These are phyloP conservation scores for Vitis rupestris DNA, from an alignment of 164 flowering plant species.

Conservation along the genomic window DNA sequence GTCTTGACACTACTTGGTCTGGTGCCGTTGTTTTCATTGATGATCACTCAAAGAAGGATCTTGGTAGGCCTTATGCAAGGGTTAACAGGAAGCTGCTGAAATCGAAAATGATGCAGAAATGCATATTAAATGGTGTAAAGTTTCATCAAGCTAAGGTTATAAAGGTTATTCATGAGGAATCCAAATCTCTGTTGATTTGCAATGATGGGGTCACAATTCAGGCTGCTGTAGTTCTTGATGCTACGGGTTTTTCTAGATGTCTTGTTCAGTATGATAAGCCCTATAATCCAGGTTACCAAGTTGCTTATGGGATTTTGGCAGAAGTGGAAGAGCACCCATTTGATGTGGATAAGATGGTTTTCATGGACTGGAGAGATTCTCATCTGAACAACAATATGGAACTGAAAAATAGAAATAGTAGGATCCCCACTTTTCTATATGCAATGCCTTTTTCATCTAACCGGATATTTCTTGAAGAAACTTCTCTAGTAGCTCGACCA, in stretches of 20 bases:
- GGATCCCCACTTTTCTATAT: constrained; percentile 83
- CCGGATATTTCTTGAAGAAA: constrained; percentile 87
- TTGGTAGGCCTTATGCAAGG: constrained; percentile 80
- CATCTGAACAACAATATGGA: constrained; percentile 48
- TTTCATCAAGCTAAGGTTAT: constrained; percentile 87
- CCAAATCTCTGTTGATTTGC: constrained; percentile 72
- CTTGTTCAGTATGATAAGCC: constrained; percentile 90
- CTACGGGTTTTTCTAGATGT: constrained; percentile 85
- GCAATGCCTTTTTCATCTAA: constrained; percentile 94
- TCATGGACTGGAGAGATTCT: constrained; percentile 97
- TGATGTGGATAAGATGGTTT: constrained; percentile 87
- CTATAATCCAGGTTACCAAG: constrained; percentile 91
- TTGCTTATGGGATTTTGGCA: constrained; percentile 91
- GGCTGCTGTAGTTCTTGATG: constrained; percentile 85
- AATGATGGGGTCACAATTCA: constrained; percentile 79
- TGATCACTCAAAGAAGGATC: constrained; percentile 52
- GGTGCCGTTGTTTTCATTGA: constrained; percentile 75
- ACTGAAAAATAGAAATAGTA: constrained; percentile 58
- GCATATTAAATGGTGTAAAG: constrained; percentile 80
- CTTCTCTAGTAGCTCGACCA: constrained; percentile 91
- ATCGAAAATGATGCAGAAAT: constrained; percentile 87
- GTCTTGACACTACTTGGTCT: constrained; percentile 93
- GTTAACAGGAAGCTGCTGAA: constrained; percentile 82
- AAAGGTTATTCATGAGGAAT: constrained; percentile 78
- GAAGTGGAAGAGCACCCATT: constrained; percentile 92